These are phyloP conservation scores for Falciphora oryzae DNA, from an alignment of 2,329 filamentous ascomycete species.

Conservation along the genomic window DNA sequence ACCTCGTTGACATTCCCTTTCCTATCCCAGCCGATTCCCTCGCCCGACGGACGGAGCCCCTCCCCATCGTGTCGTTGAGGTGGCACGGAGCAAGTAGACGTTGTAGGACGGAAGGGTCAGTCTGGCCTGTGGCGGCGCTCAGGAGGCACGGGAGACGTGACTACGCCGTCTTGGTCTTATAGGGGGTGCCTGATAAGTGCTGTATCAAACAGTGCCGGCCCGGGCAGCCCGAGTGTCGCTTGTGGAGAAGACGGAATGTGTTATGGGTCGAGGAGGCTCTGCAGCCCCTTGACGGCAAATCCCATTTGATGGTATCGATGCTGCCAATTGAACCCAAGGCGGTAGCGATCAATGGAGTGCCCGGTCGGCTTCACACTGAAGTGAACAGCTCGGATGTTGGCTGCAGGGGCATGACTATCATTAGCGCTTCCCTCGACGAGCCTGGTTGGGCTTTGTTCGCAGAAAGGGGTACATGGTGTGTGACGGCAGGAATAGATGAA, in stretches of 20 bases:
- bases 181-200: not conserved
- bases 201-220: not conserved
- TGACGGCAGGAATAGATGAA: not conserved
- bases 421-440: not conserved
- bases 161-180: not conserved
- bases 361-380: not conserved
- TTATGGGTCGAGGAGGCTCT: slow-evolving; percentile 1
- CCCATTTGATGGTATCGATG: not conserved
- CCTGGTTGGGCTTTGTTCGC: not conserved
- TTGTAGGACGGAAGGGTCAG: not conserved
- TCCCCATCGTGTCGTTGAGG: slow-evolving; percentile 23
- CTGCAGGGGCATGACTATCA: not conserved
- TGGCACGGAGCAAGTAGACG: not conserved
- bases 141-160: not conserved
- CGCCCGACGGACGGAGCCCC: slow-evolving; percentile 26
- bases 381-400: not conserved
- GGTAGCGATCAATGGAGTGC: not conserved
- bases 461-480: not conserved
- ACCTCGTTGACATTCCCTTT: slow-evolving; percentile 16
- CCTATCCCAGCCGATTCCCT: slow-evolving; percentile 28
- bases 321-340: not conserved
- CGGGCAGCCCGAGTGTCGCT: not conserved
- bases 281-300: not conserved
- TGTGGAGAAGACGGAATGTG: not conserved
- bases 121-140: no score